Evolutionary conservation across 768 basidiomycete genomes (phyloP), one percentile per base, ranked within the genome.

Genomic region (Russula sp.): DNA sequence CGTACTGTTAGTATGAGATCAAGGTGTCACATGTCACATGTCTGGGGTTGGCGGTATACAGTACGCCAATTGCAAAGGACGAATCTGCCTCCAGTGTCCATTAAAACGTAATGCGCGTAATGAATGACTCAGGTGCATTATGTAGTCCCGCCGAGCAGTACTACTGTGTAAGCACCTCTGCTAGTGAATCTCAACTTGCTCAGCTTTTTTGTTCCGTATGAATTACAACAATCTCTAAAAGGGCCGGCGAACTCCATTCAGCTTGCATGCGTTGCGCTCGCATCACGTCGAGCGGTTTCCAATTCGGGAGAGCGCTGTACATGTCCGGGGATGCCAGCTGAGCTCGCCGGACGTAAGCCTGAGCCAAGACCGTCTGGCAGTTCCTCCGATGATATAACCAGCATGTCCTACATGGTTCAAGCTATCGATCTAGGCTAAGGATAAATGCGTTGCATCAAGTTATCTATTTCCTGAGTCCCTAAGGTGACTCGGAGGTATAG

Each of bases 221-320:
- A 98, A 94, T 14, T 81, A 75, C 7, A 87, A 76, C 61, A 98
- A 6, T 78, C 81, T 24, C 78, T 77, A 30, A 98, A 77, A 49
- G 83, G 79, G 38, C 96, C 44, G 98, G 80, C 24, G 93, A 94
- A 61, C 95, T 86, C 28, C 98, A 79, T 50, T 80, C 80, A 3
- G 85, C 85, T 73, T 92, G n/a, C n/a, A n/a, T n/a, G 92, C 7
- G 13, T 38, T 38, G 36, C 36, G 84, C 75, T 20, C 81, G 80
- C 72, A 85, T 85, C 0, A 76, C 72, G 13, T 79, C 77, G 20
- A 71, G 67, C 8, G 87, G 74, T 9, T 88, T 75, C 10, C 81
- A 78, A 51, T 77, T 74, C 7, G 97, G 69, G 0, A 89, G 88
- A n/a, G 28, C 28, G 66, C 89, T 92, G 18, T 94, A 97, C 32